phyloP scores from a whole-genome alignment of 1,139 yeast species.

The Pichia sp. region DNA sequence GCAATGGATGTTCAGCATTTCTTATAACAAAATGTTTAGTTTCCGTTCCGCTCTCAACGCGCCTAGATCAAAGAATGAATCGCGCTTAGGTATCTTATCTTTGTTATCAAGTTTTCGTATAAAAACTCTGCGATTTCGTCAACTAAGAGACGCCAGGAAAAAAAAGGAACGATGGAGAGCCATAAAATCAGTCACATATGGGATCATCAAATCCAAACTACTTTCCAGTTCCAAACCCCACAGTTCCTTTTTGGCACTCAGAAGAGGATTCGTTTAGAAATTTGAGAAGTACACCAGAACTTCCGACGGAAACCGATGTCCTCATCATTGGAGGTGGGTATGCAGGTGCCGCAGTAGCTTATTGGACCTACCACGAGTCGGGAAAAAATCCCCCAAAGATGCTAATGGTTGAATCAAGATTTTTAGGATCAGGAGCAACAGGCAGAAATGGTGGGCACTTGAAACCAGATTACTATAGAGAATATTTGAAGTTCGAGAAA shows the following conservation, averaged over 20 bases:
- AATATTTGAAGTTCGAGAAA: conserved; percentile 18
- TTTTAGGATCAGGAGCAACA: conserved; percentile 36
- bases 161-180: background rate
- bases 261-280: conserved; percentile 17
- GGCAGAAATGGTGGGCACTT: conserved; percentile 43
- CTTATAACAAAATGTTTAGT: too few relatives aligned
- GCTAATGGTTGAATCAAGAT: conserved; percentile 33
- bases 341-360: conserved; percentile 31
- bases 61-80: too few relatives aligned
- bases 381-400: conserved; percentile 11
- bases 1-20: too few relatives aligned
- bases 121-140: too few relatives aligned
- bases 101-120: too few relatives aligned
- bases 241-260: conserved; percentile 19
- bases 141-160: too few relatives aligned
- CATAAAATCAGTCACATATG: background rate
- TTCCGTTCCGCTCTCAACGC: too few relatives aligned
- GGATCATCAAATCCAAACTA: background rate
- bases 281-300: conserved; percentile 13
- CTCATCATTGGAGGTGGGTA: conserved; percentile 34
- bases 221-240: conserved; percentile 18
- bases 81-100: too few relatives aligned
- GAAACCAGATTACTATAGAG: conserved; percentile 29
- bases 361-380: conserved; percentile 21
- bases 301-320: conserved; percentile 26